phyloP scores from a whole-genome alignment of 2,329 filamentous ascomycete species.

The Penicillium sp. region DNA sequence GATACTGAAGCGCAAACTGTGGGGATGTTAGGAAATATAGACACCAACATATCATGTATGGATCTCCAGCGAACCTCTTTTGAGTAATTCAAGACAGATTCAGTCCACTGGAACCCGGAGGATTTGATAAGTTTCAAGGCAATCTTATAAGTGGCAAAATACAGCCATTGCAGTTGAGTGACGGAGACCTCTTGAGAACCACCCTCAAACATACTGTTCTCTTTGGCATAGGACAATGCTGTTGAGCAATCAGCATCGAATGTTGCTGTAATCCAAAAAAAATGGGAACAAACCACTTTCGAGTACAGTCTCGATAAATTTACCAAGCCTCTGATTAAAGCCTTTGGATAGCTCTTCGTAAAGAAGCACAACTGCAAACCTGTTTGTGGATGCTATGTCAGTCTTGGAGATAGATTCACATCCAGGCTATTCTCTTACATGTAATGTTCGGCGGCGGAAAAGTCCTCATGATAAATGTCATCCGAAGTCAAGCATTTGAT shows the following conservation, averaged over 20 bases:
- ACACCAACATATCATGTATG: background rate
- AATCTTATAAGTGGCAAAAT: background rate
- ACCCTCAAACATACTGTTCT: background rate
- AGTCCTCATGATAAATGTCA: background rate
- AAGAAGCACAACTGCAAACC: conserved; percentile 4
- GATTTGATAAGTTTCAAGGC: background rate
- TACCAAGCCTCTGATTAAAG: background rate
- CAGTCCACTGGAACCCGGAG: background rate
- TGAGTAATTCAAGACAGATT: background rate
- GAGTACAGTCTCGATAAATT: background rate
- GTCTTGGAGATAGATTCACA: background rate
- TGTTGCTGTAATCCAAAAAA: background rate
- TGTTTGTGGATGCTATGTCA: background rate
- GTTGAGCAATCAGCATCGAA: background rate
- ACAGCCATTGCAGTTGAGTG: conserved; percentile 5
- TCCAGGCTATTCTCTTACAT: background rate
- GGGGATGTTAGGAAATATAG: background rate
- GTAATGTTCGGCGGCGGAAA: background rate
- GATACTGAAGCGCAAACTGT: conserved; percentile 5
- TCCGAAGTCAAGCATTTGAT: background rate
- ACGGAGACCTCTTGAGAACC: background rate
- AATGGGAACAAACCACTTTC: background rate
- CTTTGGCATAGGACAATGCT: background rate
- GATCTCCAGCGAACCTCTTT: background rate
- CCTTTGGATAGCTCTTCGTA: background rate